phyloP scores from a whole-genome alignment of 2,329 filamentous ascomycete species.

The Alternaria longipes region DNA sequence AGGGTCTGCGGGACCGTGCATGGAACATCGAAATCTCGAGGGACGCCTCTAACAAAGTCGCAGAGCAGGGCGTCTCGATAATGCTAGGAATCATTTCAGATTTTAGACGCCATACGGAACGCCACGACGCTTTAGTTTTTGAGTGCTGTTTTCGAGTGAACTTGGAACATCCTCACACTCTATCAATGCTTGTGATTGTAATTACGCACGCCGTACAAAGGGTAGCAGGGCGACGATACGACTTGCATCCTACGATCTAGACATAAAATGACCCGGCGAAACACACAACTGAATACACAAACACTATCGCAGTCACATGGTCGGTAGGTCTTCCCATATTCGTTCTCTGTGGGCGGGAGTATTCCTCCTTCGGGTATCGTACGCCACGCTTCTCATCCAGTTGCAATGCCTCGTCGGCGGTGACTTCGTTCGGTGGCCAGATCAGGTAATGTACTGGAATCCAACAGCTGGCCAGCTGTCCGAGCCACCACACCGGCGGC shows the following conservation, averaged over 20 bases:
- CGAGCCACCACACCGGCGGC: conserved; percentile 8
- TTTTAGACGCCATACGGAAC: too few species aligned
- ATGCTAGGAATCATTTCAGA: too few species aligned
- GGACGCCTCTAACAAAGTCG: too few species aligned
- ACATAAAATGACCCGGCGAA: conserved; percentile 1
- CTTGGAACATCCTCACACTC: neutral
- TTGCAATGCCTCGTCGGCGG: neutral
- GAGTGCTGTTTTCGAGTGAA: neutral
- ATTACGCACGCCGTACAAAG: neutral
- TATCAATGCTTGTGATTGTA: neutral
- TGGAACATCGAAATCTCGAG: too few species aligned
- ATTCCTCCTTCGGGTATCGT: conserved; percentile 1
- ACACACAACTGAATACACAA: neutral
- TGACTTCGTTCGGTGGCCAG: neutral
- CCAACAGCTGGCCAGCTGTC: neutral
- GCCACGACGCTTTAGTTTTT: neutral
- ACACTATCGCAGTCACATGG: neutral
- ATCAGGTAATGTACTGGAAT: neutral
- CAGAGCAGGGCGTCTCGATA: too few species aligned
- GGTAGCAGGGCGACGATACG: neutral
- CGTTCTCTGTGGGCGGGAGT: neutral
- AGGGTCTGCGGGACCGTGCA: too few species aligned
- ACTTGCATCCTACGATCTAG: neutral
- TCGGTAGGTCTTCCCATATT: neutral
- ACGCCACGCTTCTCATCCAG: neutral